Percentiles rank a stretch among this genome's conserved stretches.
Conservation (phyloP, 2,329 filamentous ascomycete species). For the Xylariaceae sp. region DNA sequence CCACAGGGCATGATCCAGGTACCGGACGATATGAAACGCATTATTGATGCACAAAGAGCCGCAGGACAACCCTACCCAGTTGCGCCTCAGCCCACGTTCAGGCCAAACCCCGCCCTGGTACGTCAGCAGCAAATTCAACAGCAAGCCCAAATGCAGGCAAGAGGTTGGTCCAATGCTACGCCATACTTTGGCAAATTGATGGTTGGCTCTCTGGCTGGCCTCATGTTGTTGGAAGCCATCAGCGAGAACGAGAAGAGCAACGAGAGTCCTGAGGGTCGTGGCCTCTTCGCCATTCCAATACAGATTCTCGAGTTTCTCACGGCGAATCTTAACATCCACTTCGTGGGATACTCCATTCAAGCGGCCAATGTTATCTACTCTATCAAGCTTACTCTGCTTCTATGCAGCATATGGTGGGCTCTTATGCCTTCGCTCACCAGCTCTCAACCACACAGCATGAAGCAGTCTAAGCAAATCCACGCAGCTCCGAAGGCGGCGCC, state of each 20-base stretch:
- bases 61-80: constrained; percentile 49
- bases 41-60: constrained; percentile 52
- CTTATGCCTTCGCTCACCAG: constrained; percentile 51
- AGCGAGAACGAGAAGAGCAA: constrained; percentile 60
- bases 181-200: constrained; percentile 72
- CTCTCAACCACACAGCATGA: constrained; percentile 48
- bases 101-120: constrained; percentile 41
- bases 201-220: constrained; percentile 83
- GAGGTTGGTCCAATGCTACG: constrained; percentile 49
- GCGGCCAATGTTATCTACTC: constrained; percentile 43
- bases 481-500: constrained; percentile 51
- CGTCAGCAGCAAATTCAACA: constrained; percentile 53
- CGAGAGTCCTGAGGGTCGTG: constrained; percentile 59
- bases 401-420: constrained; percentile 51
- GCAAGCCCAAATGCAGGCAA: constrained; percentile 44
- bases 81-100: constrained; percentile 34
- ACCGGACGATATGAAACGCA: constrained; percentile 61
- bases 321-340: constrained; percentile 44
- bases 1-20: constrained; percentile 58
- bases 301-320: constrained; percentile 49
- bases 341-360: constrained; percentile 50
- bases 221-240: constrained; percentile 86
- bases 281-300: constrained; percentile 60
- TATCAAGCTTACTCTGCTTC: constrained; percentile 47
- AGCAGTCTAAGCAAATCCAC: constrained; percentile 37